These are phyloP conservation scores for Furcasterigmium furcatum DNA, from an alignment of 2,329 filamentous ascomycete genomes.

Conservation along the genomic window DNA sequence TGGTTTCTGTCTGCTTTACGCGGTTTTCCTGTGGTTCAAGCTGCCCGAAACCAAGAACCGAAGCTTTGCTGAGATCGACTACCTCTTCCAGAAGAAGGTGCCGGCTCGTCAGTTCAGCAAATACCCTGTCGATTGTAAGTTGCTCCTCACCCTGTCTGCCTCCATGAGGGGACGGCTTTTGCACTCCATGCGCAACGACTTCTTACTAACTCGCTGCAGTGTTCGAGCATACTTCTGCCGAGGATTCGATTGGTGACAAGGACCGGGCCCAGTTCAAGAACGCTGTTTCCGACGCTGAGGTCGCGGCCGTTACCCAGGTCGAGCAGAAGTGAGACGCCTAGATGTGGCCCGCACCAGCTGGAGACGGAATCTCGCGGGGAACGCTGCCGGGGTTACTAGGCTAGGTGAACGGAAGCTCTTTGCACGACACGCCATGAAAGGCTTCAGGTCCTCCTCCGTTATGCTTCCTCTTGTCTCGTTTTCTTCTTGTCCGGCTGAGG, in stretches of 20 bases:
- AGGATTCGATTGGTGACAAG: not conserved
- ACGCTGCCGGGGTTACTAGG: not conserved
- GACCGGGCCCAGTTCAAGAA: slow-evolving; percentile 1
- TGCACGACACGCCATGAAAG: not conserved
- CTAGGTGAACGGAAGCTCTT: not conserved
- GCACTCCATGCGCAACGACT: not conserved
- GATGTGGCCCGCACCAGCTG: not conserved
- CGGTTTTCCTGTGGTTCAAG: slow-evolving; percentile 38
- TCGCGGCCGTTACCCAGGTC: not conserved
- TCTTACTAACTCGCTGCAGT: slow-evolving; percentile 1
- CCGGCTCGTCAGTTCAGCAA: slow-evolving; percentile 26
- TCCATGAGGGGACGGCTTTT: slow-evolving; percentile 17
- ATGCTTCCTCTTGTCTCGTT: not conserved
- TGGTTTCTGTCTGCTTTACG: slow-evolving; percentile 34
- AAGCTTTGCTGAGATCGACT: slow-evolving; percentile 43
- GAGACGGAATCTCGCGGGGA: not conserved
- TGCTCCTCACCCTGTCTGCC: slow-evolving; percentile 11
- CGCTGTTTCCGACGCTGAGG: not conserved
- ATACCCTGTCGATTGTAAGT: not conserved
- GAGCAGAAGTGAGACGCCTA: not conserved
- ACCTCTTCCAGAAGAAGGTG: slow-evolving; percentile 36
- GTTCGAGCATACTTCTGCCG: slow-evolving; percentile 7
- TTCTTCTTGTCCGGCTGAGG: not conserved
- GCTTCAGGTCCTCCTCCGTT: not conserved
- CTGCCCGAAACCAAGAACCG: slow-evolving; percentile 42